Base-by-base conservation (phyloP, 495 filamentous ascomycete genomes). In the Penicillium subrubescens region DNA sequence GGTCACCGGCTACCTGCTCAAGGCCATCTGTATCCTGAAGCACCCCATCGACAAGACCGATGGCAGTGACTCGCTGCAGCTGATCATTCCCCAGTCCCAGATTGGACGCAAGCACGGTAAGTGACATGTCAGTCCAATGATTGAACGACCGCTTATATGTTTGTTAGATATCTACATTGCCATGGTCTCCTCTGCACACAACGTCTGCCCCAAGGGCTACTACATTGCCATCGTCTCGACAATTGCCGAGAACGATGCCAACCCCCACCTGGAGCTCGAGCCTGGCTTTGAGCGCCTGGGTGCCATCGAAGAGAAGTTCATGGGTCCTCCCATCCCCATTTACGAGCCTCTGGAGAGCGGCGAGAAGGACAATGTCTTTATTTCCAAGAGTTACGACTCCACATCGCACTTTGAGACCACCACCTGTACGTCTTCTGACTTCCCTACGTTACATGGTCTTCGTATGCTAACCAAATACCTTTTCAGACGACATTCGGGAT, bases 161-260 rank as follows among this genome's bases (percentile, higher is more conserved):
- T 1, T 68, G 6, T 3, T 19, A 95, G 93, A 99, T 78, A 96
- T 99, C 76, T 99, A 99, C 83, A 92, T 99, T 74, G 94, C 96
- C 53, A 88, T 95, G 73, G 94, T 99, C 66, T 97, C 93, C 8
- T 91, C 93, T 31, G 92, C 94, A 10, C 96, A 98, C 83, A 98
- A 96, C 73, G 96, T 98, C 69, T 98, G 96, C 82, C 95, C 96
- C 60, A 97, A 97, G 84, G 95, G 94, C 46, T 98, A 97, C 86
- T 98, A 96, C 82, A 93, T 99, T 68, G 96, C 95, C 64, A 97
- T 97, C 68, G 93, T 99, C 58, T 96, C 92, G 55, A 99, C 96
- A 62, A 97, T 99, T 67, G 92, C 96, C 68, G 95, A 99, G 83
- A 89, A 88, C 44, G 81, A 87, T 64, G 88, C 90, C 63, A 98